phyloP scores from a whole-genome alignment of 116 monocot species.

The Thalassia testudinum region DNA sequence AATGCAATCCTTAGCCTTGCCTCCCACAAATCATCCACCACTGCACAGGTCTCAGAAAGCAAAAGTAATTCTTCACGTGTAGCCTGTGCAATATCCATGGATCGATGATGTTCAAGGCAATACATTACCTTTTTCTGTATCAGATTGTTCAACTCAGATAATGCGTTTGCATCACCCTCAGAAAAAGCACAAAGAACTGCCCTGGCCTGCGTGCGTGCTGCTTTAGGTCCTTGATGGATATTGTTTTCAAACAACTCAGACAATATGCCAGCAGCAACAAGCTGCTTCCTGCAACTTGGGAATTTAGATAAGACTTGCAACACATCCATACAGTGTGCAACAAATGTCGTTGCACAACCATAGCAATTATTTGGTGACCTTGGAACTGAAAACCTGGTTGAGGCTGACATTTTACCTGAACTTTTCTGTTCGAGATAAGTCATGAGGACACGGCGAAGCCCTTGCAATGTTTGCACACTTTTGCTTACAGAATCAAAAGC shows the following conservation, averaged over 20 bases:
- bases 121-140: slow-evolving; percentile 96
- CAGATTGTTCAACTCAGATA: slow-evolving; percentile 60
- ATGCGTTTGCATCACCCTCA: slow-evolving; percentile 79
- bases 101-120: slow-evolving; percentile 93
- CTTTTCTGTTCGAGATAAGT: slow-evolving; percentile 72
- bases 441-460: slow-evolving; percentile 73
- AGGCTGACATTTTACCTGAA: slow-evolving; percentile 30
- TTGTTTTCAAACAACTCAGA: slow-evolving; percentile 93
- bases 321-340: slow-evolving; percentile 80
- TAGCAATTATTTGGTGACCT: slow-evolving; percentile 83
- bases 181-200: slow-evolving; percentile 86
- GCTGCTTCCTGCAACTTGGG: slow-evolving; percentile 62
- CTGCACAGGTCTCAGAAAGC: slow-evolving; percentile 78
- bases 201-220: slow-evolving; percentile 72
- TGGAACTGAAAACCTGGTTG: slow-evolving; percentile 33
- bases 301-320: slow-evolving; percentile 68
- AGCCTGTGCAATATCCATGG: slow-evolving; percentile 80
- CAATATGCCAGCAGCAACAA: slow-evolving; percentile 80
- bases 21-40: slow-evolving; percentile 98
- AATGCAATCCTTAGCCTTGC: slow-evolving; percentile 82
- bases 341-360: slow-evolving; percentile 87
- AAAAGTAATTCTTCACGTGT: slow-evolving; percentile 84
- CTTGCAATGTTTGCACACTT: slow-evolving; percentile 97
- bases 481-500: slow-evolving; percentile 99
- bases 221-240: slow-evolving; percentile 88